Percentiles rank a stretch among this genome's conserved stretches.
phyloP scores from a whole-genome alignment of 352 stramenopile species.

The Globisporangium megalacanthum region DNA sequence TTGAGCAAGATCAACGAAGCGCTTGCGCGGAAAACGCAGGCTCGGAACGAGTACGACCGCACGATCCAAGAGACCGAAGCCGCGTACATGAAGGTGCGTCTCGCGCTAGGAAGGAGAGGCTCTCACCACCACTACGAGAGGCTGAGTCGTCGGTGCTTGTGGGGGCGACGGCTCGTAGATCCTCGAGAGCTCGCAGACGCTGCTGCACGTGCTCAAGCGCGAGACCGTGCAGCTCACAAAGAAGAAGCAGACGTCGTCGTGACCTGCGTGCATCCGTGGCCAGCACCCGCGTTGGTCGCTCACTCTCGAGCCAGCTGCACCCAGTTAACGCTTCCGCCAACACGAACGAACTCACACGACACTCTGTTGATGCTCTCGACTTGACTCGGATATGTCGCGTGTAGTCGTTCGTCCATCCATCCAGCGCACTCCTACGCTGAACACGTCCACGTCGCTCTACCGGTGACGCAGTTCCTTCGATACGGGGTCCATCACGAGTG shows the following conservation, averaged over 20 bases:
- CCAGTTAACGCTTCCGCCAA: too few relatives aligned
- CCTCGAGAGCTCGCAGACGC: conserved; percentile 91
- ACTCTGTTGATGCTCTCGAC: too few relatives aligned
- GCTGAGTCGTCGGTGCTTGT: not conserved
- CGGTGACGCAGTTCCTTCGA: conserved; percentile 58
- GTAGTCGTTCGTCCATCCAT: not conserved
- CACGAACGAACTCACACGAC: too few relatives aligned
- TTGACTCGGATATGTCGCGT: not conserved
- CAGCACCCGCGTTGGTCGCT: too few relatives aligned
- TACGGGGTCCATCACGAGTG: conserved; percentile 58
- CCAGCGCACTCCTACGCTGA: not conserved
- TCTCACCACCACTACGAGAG: too few relatives aligned
- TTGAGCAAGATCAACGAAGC: conserved; percentile 91
- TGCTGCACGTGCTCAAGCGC: conserved; percentile 93
- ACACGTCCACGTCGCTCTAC: conserved; percentile 18
- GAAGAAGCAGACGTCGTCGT: conserved; percentile 91
- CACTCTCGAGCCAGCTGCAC: too few relatives aligned
- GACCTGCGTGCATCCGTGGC: not conserved
- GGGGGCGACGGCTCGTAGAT: conserved; percentile 38
- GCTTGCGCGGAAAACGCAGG: conserved; percentile 85
- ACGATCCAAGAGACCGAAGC: conserved; percentile 94
- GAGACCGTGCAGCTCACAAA: conserved; percentile 93
- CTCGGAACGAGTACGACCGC: conserved; percentile 91
- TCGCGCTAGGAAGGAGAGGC: not conserved
- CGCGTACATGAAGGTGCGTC: conserved; percentile 89